Percentiles rank a stretch among this genome's conserved stretches.
Conservation (phyloP, 495 filamentous ascomycete species). For the Trichoderma gamsii region DNA sequence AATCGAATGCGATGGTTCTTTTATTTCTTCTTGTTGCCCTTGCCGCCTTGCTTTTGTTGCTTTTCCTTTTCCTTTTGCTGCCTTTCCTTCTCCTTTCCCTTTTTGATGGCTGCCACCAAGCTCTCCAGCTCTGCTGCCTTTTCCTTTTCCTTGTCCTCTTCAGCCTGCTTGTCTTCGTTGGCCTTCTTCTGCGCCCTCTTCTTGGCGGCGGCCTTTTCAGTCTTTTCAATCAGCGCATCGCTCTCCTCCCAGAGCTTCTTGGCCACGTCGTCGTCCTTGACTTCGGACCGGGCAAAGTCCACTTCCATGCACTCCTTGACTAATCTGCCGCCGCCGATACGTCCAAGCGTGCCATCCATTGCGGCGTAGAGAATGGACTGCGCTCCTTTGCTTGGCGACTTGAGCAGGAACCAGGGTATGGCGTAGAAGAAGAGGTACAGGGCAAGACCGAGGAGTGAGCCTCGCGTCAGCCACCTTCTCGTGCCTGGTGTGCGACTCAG, state of each 20-base stretch:
- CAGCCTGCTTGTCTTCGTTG: slow-evolving; percentile 47
- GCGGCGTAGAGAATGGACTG: slow-evolving; percentile 80
- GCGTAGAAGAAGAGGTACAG: slow-evolving; percentile 74
- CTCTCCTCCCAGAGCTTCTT: slow-evolving; percentile 84
- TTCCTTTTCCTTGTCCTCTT: slow-evolving; percentile 34
- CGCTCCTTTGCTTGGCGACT: slow-evolving; percentile 72
- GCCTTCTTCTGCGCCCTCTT: slow-evolving; percentile 63
- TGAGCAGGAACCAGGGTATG: slow-evolving; percentile 81
- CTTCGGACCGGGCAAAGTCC: slow-evolving; percentile 60
- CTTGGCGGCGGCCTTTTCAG: slow-evolving; percentile 74
- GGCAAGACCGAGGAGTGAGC: slow-evolving; percentile 72
- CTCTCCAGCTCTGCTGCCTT: slow-evolving; percentile 40
- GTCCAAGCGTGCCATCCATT: slow-evolving; percentile 67
- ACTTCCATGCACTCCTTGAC: slow-evolving; percentile 85
- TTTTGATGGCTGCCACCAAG: slow-evolving; percentile 35
- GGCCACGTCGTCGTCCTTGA: slow-evolving; percentile 70
- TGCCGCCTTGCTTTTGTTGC: slow-evolving; percentile 20
- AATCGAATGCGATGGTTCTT: no score
- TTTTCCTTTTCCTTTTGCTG: slow-evolving; percentile 29
- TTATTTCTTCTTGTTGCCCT: slow-evolving; percentile 9
- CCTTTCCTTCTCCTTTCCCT: slow-evolving; percentile 32
- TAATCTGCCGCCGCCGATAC: slow-evolving; percentile 59
- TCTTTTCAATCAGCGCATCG: slow-evolving; percentile 73
- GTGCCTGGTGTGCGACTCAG: slow-evolving; percentile 78
- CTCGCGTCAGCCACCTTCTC: slow-evolving; percentile 76